Evolutionary conservation across 2,329 filamentous ascomycete genomes (phyloP).

Genomic region (Hortaea sp.): DNA sequence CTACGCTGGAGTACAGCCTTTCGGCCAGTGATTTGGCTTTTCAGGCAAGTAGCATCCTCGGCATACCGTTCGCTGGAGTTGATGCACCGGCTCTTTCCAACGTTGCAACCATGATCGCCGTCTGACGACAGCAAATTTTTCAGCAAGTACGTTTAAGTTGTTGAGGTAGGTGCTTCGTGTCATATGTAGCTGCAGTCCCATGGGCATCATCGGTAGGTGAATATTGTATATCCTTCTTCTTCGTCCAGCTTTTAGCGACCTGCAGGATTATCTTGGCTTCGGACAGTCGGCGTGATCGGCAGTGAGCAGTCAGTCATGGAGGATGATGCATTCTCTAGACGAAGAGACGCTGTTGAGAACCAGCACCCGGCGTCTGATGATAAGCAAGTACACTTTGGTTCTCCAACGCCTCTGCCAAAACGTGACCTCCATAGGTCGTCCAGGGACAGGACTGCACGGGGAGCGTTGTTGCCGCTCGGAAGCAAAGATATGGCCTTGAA

Average conservation of each 20-base stretch:
- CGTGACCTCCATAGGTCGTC: neutral
- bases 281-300: neutral
- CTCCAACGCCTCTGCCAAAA: constrained; percentile 3
- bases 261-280: neutral
- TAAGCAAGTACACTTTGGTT: neutral
- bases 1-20: neutral
- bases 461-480: neutral
- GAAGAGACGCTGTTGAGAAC: neutral
- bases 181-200: no score
- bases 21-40: neutral
- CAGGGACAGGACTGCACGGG: neutral
- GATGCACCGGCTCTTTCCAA: neutral
- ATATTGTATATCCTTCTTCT: neutral
- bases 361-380: neutral
- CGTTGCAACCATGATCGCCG: neutral
- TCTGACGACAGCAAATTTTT: no score
- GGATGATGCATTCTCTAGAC: neutral
- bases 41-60: neutral
- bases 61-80: neutral
- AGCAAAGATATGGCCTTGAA: constrained; percentile 3
- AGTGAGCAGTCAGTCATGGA: neutral
- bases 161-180: no score
- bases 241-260: neutral
- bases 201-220: no score
- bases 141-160: no score